Evolutionary conservation across 371 early-diverging fungal species (phyloP), one percentile per base, ranked within the genome.

Genomic region (Basidiobolus meristosporus): DNA sequence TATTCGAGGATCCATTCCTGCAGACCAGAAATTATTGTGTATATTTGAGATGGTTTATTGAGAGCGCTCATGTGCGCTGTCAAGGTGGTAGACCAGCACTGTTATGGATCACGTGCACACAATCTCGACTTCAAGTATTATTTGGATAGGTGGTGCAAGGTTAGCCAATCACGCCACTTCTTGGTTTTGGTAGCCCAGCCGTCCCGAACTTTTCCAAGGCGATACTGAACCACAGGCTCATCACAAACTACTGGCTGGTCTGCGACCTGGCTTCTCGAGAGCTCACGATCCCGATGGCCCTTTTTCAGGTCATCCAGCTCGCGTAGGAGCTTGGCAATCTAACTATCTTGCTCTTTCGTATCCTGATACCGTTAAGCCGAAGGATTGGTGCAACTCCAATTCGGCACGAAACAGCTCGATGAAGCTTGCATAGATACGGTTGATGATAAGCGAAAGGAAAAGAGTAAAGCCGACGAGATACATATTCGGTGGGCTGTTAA

Each of bases 401-500:
- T 83, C 82, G 35, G 65, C 63, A 42, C 63, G 57, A 34, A 78
- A 45, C 43, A 83, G 56, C 40, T 80, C 73, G 42, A 70, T 36
- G n/a, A 85, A 64, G 44, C 82, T 58, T 23, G 69, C 56, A 51
- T 71, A 73, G 23, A 82, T 79, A 30, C 84, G 74, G 50, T 77
- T 77, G 35, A 86, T 59, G 36, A 86, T 75, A 66, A 88, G 55
- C 0, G 85, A 85, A 37, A 90, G 57, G 46, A 88, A 85, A 31
- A 90, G 57, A 2, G 89, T 86, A 46, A 83, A 83, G 2, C 89
- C 90, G 16, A 82, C 81, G 48, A 90, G 53, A 41, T 90, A 87
- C 57, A 87, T 65, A 58, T 90, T 90, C 51, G 90, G 70, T 58
- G 90, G 91, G 19, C 80, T 82, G 44, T 87, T 83, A 50, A 90